Evolutionary conservation across 345 rosid species (phyloP).

Genomic region (Eucalyptus grandis): DNA sequence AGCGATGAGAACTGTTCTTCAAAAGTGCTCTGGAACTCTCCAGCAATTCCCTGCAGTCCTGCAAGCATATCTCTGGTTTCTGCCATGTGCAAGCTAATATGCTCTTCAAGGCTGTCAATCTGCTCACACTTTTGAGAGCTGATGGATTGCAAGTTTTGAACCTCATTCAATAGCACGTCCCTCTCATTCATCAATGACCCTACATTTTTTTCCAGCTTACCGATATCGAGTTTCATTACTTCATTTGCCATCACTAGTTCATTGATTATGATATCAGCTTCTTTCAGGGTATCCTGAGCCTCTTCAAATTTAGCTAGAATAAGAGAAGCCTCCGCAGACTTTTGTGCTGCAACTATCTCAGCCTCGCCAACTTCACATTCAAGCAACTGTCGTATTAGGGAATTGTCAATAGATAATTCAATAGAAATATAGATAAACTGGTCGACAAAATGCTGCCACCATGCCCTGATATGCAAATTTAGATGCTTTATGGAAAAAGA

Average conservation of each 20-base stretch:
- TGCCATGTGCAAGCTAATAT: constrained; percentile 38
- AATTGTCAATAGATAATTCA: neutral
- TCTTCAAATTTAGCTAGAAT: constrained; percentile 73
- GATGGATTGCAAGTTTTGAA: constrained; percentile 45
- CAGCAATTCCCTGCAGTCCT: constrained; percentile 47
- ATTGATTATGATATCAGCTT: constrained; percentile 78
- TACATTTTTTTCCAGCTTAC: constrained; percentile 35
- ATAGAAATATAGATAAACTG: neutral
- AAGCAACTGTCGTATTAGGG: constrained; percentile 34
- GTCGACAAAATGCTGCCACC: neutral
- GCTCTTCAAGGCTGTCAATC: constrained; percentile 45
- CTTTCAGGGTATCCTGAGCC: constrained; percentile 76
- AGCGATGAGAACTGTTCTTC: constrained; percentile 24
- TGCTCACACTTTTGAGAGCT: constrained; percentile 36
- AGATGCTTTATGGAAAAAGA: neutral
- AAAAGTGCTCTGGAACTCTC: constrained; percentile 30
- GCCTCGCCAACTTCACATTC: constrained; percentile 70
- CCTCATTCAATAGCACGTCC: constrained; percentile 33
- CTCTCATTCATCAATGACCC: constrained; percentile 35
- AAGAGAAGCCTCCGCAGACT: constrained; percentile 56
- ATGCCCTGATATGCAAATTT: neutral
- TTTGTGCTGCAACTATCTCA: constrained; percentile 49
- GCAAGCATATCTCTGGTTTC: constrained; percentile 38
- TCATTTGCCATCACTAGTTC: constrained; percentile 70
- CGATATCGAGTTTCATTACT: constrained; percentile 55